Evolutionary conservation across 768 basidiomycete species (phyloP), one percentile per base, ranked within the genome.

Genomic region (Kwoniella dendrophila): DNA sequence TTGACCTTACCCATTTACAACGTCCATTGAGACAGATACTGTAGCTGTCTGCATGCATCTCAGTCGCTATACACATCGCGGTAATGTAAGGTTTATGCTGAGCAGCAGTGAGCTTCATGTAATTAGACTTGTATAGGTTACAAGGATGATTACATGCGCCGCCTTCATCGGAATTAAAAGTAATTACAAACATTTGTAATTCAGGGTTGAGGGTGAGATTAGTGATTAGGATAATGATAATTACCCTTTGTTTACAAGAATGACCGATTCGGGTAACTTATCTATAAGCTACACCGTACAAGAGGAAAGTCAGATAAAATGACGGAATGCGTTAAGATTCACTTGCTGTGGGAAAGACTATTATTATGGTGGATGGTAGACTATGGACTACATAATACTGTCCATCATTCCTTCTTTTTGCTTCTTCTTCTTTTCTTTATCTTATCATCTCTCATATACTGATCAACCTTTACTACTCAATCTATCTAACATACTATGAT

Each of bases 201-300:
- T 29, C 55, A 56, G 55, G 55, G 55, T 41, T 6, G 3, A 24
- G 29, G 6, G 4, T 20, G 14, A 16, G 6, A 16, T 11, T 40
- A 54, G 38, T 36, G 34, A 6, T 18, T 11, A n/a, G 34, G 38
- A 38, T 34, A 54, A 22, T 22, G 20, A 16, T 54, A 22, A 54
- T 56, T 56, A 56, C 55, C 55, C 55, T 56, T 56, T 56, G 32
- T 56, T 56, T 45, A 47, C 27, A 45, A 45, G 20, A 40, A 56
- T 56, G 34, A 22, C 55, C 43, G 27, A 38, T 33, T 56, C 43
- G 43, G 43, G 20, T 22, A 34, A 33, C 30, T 40, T 52, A n/a
- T 2, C 48, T 52, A 20, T 30, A 4, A 29, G 8, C 26, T 8
- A 38, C 20, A 24, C 43, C 10, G 22, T 22, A 22, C 36, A 22